Evolutionary conservation across 2,329 filamentous ascomycete species (phyloP).

Genomic region (Ramularia collo-cygni): DNA sequence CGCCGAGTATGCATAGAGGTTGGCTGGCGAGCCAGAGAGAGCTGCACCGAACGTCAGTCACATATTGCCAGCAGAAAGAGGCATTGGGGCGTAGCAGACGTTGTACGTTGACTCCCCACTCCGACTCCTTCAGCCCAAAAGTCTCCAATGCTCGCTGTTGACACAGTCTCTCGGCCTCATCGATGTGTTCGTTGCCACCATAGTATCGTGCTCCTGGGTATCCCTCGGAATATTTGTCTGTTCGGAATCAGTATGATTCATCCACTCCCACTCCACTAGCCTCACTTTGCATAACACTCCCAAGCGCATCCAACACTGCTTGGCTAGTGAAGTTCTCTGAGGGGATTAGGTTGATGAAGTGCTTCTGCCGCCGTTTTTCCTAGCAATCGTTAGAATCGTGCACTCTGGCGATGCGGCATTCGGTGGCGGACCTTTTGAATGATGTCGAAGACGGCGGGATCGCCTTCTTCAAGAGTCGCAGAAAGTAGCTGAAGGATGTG

Average conservation of each 20-base stretch:
- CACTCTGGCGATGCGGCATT: not conserved
- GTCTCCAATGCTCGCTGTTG: conserved; percentile 87
- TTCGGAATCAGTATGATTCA: conserved; percentile 1
- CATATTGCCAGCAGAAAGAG: conserved; percentile 76
- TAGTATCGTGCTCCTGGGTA: conserved; percentile 98
- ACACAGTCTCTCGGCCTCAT: conserved; percentile 90
- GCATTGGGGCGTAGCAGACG: no score
- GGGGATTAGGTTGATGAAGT: not conserved
- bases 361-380: conserved; percentile 91
- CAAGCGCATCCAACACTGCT: conserved; percentile 94
- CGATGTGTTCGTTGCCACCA: conserved; percentile 97
- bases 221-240: conserved; percentile 99
- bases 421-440: no score
- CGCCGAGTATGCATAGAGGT: conserved; percentile 82
- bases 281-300: conserved; percentile 67
- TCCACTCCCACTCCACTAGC: not conserved
- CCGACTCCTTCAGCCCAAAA: conserved; percentile 75
- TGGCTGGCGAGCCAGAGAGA: conserved; percentile 70
- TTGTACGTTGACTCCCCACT: conserved; percentile 99
- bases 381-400: conserved; percentile 33
- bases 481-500: no score
- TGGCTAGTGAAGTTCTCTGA: conserved; percentile 96
- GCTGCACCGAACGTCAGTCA: conserved; percentile 89
- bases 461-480: no score
- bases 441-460: no score